These are phyloP conservation scores for Penicillium ucsense DNA, from an alignment of 495 filamentous ascomycete species.

Conservation along the genomic window DNA sequence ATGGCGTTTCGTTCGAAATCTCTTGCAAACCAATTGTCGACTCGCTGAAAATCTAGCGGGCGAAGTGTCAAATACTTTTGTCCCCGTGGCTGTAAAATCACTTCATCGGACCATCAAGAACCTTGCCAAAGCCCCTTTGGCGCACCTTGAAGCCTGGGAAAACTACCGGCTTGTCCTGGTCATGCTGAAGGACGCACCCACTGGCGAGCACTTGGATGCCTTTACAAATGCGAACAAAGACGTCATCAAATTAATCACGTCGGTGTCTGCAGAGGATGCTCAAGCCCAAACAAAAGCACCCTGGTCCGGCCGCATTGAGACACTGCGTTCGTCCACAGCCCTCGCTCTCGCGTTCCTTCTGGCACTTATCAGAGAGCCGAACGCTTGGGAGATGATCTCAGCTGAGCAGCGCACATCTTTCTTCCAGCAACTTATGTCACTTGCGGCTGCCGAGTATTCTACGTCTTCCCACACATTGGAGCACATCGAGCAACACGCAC, in stretches of 20 bases:
- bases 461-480: slow-evolving; percentile 21
- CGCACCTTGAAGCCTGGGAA: slow-evolving; percentile 30
- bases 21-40: slow-evolving; percentile 23
- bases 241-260: slow-evolving; percentile 19
- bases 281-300: slow-evolving; percentile 21
- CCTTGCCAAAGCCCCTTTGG: slow-evolving; percentile 14
- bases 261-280: slow-evolving; percentile 20
- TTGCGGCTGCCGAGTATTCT: slow-evolving; percentile 28
- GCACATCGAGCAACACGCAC: slow-evolving; percentile 16
- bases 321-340: slow-evolving; percentile 18
- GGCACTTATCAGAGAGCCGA: slow-evolving; percentile 23
- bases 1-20: slow-evolving; percentile 31
- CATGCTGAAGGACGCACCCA: slow-evolving; percentile 15
- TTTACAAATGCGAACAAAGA: slow-evolving; percentile 21
- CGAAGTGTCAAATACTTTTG: slow-evolving; percentile 10
- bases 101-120: slow-evolving; percentile 27
- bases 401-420: slow-evolving; percentile 21
- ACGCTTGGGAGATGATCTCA: slow-evolving; percentile 21
- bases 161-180: slow-evolving; percentile 29
- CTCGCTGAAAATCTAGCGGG: slow-evolving; percentile 10
- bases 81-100: slow-evolving; percentile 19
- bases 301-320: slow-evolving; percentile 32
- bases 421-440: slow-evolving; percentile 25
- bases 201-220: slow-evolving; percentile 10
- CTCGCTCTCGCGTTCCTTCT: slow-evolving; percentile 31